Conservation (phyloP, 1,139 yeast species). For the Sugiyamaella sp. region DNA sequence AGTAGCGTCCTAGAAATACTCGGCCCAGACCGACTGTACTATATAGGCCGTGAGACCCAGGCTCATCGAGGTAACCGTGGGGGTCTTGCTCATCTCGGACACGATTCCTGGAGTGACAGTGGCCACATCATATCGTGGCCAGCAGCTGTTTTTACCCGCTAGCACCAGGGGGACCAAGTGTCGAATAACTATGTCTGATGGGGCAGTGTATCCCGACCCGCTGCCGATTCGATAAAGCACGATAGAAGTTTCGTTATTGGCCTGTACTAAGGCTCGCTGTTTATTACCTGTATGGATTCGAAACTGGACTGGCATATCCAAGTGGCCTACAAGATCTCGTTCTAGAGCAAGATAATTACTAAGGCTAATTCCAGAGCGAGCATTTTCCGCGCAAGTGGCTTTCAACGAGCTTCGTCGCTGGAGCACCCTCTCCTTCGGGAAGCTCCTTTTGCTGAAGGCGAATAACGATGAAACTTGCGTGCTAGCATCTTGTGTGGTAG, state of each 20-base stretch:
- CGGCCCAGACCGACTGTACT: constrained; percentile 11
- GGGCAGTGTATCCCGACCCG: not conserved
- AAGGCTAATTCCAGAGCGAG: constrained; percentile 1
- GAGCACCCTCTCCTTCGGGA: not conserved
- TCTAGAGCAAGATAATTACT: constrained; percentile 3
- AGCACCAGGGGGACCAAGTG: constrained; percentile 19
- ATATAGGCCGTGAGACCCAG: constrained; percentile 20
- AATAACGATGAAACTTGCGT: not conserved
- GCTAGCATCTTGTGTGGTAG: no score
- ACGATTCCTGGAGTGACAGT: constrained; percentile 3
- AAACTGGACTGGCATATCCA: constrained; percentile 4
- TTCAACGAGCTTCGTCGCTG: constrained; percentile 2
- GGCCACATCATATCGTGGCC: constrained; percentile 8
- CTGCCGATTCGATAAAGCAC: constrained; percentile 15
- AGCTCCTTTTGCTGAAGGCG: not conserved
- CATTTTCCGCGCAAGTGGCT: constrained; percentile 11
- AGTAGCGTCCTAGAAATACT: constrained; percentile 2
- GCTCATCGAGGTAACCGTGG: constrained; percentile 17
- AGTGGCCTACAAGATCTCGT: not conserved
- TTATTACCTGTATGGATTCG: constrained; percentile 1
- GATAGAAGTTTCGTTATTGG: constrained; percentile 14
- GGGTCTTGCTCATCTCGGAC: constrained; percentile 6
- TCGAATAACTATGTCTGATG: not conserved
- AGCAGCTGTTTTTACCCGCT: constrained; percentile 20
- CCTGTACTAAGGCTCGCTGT: constrained; percentile 13